Evolutionary conservation across 139 green algal species (phyloP).

Genomic region (Pseudopediastrum boryanum): DNA sequence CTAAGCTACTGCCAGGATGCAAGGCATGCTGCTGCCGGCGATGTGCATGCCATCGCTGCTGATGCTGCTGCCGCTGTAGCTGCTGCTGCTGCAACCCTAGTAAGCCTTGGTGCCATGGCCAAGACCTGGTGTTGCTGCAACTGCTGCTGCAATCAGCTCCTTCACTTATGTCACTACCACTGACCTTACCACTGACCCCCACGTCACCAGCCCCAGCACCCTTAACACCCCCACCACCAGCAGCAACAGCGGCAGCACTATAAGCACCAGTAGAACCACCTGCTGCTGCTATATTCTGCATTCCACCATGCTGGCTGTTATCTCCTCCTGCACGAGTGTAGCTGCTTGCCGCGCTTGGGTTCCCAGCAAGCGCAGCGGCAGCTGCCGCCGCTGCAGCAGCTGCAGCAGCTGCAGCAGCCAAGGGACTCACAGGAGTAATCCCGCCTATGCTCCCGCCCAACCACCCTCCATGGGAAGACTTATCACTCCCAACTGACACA

Average conservation of each 20-base stretch:
- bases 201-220: neutral
- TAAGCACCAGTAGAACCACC: neutral
- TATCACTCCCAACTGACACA: neutral
- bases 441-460: neutral
- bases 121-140: conserved; percentile 14
- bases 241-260: neutral
- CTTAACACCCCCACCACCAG: neutral
- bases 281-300: neutral
- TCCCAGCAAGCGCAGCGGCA: conserved; percentile 5
- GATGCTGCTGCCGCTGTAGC: neutral
- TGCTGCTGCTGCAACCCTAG: neutral
- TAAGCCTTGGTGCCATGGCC: neutral
- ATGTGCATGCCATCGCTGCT: neutral
- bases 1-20: conserved; percentile 6
- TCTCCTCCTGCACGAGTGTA: neutral
- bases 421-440: neutral
- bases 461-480: neutral
- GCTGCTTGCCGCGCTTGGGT: neutral
- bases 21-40: conserved; percentile 1
- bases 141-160: neutral
- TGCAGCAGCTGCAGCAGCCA: neutral
- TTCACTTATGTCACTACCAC: neutral
- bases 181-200: neutral
- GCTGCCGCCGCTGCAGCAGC: neutral
- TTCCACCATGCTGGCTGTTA: neutral